Base-by-base conservation (phyloP, 1,284 basidiomycete genomes). In the Irpex lacteus region DNA sequence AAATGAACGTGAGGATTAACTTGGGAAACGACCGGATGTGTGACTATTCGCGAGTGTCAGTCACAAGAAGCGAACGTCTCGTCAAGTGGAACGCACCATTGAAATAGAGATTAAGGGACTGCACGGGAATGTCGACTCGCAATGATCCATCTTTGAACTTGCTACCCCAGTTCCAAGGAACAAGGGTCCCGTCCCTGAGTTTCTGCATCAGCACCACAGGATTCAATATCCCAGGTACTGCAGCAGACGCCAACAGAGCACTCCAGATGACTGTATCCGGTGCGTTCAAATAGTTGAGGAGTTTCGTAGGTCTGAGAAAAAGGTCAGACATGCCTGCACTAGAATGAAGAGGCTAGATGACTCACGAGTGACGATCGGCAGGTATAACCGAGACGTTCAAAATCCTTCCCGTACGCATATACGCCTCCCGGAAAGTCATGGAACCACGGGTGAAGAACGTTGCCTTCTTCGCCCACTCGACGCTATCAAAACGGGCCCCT, bases 1-100 rank as follows among this genome's bases (percentile, higher is more conserved):
- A 98, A 71, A 76, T 98, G 97, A 9, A 99, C 95, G 75, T 99
- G 98, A 0, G 96, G 97, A 72, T 98, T 99, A 36, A 94, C 96
- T 79, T 96, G 96, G 0, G 94, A 96, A 40, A 99, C 97, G 58
- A 98, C 91, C 1, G 95, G 93, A 75, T 98, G 91, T 67, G 96
- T 98, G 65, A 98, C 96, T 95, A 68, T 4, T 38, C 26, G 19
- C 55, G 18, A 60, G 60, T 59, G n/a, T 26, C 44, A 54, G 61
- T 52, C 62, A 61, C 32, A 34, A n/a, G n/a, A n/a, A n/a, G n/a
- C n/a, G n/a, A n/a, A n/a, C n/a, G n/a, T n/a, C n/a, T n/a, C n/a
- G n/a, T n/a, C n/a, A n/a, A n/a, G n/a, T n/a, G n/a, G n/a, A n/a
- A n/a, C 70, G 60, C 67, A 86, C 91, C 91, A 74, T 96, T 96